These are phyloP conservation scores for Corrigiola litoralis DNA, from an alignment of 179 eudicot genomes.

Conservation along the genomic window DNA sequence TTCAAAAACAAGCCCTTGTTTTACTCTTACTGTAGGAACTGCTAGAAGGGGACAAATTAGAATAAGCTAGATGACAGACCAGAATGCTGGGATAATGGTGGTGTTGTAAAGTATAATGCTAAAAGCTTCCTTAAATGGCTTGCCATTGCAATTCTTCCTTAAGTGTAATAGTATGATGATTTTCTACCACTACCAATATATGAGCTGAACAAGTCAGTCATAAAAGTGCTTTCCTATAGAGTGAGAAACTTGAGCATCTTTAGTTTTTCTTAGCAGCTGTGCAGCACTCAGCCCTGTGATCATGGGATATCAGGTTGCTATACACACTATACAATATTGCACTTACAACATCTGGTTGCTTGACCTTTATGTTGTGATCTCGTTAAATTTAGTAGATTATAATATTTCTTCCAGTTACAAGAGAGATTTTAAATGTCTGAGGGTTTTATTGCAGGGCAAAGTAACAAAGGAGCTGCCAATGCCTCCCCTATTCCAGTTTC, in stretches of 20 bases:
- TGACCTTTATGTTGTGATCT: too few species aligned
- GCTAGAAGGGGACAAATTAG: background rate
- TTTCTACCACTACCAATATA: too few species aligned
- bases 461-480: slow-evolving; percentile 72
- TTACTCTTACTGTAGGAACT: background rate
- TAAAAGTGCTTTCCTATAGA: too few species aligned
- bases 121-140: background rate
- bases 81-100: background rate
- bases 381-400: background rate
- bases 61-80: background rate
- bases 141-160: too few species aligned
- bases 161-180: too few species aligned
- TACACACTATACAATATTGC: too few species aligned
- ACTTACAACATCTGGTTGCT: too few species aligned
- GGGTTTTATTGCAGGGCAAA: slow-evolving; percentile 44
- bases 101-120: background rate
- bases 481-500: slow-evolving; percentile 92
- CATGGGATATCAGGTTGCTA: too few species aligned
- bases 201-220: too few species aligned
- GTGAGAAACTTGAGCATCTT: too few species aligned
- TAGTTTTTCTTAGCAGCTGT: too few species aligned
- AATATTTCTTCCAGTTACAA: background rate
- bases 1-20: background rate
- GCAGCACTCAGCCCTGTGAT: too few species aligned
- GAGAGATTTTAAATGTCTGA: background rate